phyloP scores from a whole-genome alignment of 305 asterid genomes.

The Stenogyne calaminthoides region DNA sequence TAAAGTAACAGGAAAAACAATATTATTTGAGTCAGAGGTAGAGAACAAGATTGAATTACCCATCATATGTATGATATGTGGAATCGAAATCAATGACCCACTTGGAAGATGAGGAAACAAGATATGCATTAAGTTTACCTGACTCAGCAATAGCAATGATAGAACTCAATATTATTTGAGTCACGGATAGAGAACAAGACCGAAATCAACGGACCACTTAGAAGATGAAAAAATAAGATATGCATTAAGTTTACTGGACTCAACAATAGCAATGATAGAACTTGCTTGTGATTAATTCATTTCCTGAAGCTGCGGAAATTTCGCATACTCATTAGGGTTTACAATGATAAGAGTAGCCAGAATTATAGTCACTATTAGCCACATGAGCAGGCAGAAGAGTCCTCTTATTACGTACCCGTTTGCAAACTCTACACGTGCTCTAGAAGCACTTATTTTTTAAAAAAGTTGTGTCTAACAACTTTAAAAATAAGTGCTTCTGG shows the following conservation, averaged over 20 bases:
- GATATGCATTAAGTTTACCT: too few relatives aligned
- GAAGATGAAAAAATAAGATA: not conserved
- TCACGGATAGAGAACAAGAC: not conserved
- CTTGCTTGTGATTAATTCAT: not conserved
- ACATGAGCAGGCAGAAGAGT: not conserved
- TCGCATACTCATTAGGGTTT: not conserved
- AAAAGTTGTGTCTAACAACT: too few relatives aligned
- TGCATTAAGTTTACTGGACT: not conserved
- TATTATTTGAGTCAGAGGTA: not conserved
- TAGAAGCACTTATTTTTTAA: too few relatives aligned
- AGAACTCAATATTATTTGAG: not conserved
- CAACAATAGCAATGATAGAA: not conserved
- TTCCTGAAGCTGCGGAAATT: not conserved
- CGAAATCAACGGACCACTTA: not conserved
- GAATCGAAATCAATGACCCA: not conserved
- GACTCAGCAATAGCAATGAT: too few relatives aligned
- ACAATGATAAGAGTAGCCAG: not conserved
- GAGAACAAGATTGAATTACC: not conserved
- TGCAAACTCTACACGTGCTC: too few relatives aligned
- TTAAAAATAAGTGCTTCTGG: too few relatives aligned
- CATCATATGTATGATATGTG: not conserved
- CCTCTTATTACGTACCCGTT: not conserved
- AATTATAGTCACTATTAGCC: not conserved
- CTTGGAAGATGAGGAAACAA: not conserved
- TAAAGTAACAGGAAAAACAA: not conserved